phyloP scores from a whole-genome alignment of 1,284 basidiomycete genomes.

The Pulchroboletus neoregius region DNA sequence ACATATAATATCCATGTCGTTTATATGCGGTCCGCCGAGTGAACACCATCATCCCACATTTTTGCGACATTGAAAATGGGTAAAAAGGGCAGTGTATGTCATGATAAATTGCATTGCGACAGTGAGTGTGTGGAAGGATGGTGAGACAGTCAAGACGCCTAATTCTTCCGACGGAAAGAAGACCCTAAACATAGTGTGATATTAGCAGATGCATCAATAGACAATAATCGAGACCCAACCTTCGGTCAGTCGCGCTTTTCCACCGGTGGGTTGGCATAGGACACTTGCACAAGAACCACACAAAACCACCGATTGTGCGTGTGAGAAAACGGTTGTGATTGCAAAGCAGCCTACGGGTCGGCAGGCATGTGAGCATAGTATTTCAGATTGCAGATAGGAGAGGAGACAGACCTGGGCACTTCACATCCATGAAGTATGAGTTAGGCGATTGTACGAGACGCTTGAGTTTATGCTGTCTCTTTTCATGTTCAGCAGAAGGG shows the following conservation, averaged over 20 bases:
- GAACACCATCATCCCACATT: constrained; percentile 7
- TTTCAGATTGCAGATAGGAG: constrained; percentile 9
- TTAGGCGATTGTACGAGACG: constrained; percentile 97
- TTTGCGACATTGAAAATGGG: not conserved
- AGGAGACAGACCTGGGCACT: constrained; percentile 82
- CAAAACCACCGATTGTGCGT: constrained; percentile 90
- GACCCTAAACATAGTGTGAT: constrained; percentile 49
- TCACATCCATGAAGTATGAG: constrained; percentile 99
- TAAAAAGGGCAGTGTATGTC: not conserved
- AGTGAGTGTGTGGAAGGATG: not conserved
- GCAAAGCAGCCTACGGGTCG: constrained; percentile 75
- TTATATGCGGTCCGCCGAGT: constrained; percentile 5
- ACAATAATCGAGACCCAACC: constrained; percentile 54
- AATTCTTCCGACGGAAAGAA: constrained; percentile 87
- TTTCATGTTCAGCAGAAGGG: constrained; percentile 86
- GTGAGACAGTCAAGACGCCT: constrained; percentile 28
- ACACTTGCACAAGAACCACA: constrained; percentile 94
- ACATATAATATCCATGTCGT: constrained; percentile 17
- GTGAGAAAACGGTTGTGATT: constrained; percentile 94
- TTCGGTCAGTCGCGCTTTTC: constrained; percentile 97
- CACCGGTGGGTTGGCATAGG: constrained; percentile 98
- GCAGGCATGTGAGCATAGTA: constrained; percentile 8
- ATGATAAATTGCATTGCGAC: constrained; percentile 7
- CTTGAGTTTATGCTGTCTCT: constrained; percentile 97
- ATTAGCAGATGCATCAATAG: constrained; percentile 7